Base-by-base conservation (phyloP, 1,139 yeast species). In the Blastobotrys malaysiensis region DNA sequence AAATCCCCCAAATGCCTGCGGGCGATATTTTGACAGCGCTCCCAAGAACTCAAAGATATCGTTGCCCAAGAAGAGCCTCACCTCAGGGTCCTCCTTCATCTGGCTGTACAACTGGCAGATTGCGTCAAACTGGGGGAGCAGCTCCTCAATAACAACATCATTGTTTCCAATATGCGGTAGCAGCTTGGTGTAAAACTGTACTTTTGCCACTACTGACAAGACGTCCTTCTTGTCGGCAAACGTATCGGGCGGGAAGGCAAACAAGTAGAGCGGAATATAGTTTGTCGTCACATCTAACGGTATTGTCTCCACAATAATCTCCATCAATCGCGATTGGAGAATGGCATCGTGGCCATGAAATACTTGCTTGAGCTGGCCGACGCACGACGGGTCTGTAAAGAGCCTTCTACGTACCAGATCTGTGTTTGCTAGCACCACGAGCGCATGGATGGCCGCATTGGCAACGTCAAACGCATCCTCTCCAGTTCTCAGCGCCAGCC, bases 181-280 rank as follows among this genome's bases (percentile, higher is more conserved):
- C 26, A 65, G 51, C 18, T 57, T 57, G 20, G 62, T 57, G 57
- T 64, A 64, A 49, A 63, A 63, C 52, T 59, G 65, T 9, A 65
- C 50, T 43, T 58, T 57, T 22, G 58, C 55, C 13, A 61, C 43
- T 5, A 57, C 56, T 3, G 58, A 55, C 45, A 65, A 51, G 1
- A 59, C 54, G 31, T 61, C 61, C 50, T 52, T 51, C 2, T 44
- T 43, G 5, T 27, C 47, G 2, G 51, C 49, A 16, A 48, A 49
- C 13, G 45, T 26, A 2, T 36, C 24, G 16, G 48, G n/a, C 9
- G 52, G 51, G 36, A 24, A 24, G 9, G 46, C 36, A n/a, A 59
- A 60, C 46, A 51, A 52, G 19, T 58, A 57, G 19, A 46, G 45
- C 14, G 52, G 52, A 27, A 59, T 54, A 20, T 51, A 46, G 13